Evolutionary conservation across 768 basidiomycete genomes (phyloP), one percentile per base, ranked within the genome.

Genomic region (Austroboletus festivus): DNA sequence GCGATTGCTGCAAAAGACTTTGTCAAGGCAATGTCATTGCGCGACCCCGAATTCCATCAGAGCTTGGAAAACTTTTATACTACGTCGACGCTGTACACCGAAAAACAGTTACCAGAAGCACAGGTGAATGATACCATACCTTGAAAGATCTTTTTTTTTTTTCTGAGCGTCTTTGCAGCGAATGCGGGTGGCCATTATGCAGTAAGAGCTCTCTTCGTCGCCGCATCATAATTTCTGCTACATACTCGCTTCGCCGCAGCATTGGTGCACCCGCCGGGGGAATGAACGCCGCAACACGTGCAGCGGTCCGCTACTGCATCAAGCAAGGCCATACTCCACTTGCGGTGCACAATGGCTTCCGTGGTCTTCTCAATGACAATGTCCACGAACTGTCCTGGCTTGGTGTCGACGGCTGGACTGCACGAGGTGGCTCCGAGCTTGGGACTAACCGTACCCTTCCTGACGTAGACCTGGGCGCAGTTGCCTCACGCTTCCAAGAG

Each of bases 181-280:
- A 55, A 83, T 93, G 73, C 82, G 86, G 18, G 68, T 92, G 42
- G 89, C 82, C 1, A 85, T 93, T 51, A 83, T 92, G 73, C 89
- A 92, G 90, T 89, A 70, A 72, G 86, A 66, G 18, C 18, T n/a
- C 11, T 7, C 12, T 1, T 7, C 9, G 5, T 42, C 9, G 16
- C 33, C 23, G 33, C 2, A 7, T 16, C n/a, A 19, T 15, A 6
- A n/a, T 24, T 19, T 19, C n/a, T 40, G 5, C 40, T 21, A 47
- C 35, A 53, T 15, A 34, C n/a, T 49, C 26, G 24, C 16, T 37
- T 3, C 30, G 48, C 47, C 45, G 23, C 38, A 95, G 93, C 61
- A 85, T 93, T 62, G 95, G 96, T 43, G 96, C 96, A 1, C 95
- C 96, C 5, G 96, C 96, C 2, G 95, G 95, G 39, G 96, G 96